Evolutionary conservation across 2,329 filamentous ascomycete genomes (phyloP).

Genomic region (Pseudogymnoascus sp.): DNA sequence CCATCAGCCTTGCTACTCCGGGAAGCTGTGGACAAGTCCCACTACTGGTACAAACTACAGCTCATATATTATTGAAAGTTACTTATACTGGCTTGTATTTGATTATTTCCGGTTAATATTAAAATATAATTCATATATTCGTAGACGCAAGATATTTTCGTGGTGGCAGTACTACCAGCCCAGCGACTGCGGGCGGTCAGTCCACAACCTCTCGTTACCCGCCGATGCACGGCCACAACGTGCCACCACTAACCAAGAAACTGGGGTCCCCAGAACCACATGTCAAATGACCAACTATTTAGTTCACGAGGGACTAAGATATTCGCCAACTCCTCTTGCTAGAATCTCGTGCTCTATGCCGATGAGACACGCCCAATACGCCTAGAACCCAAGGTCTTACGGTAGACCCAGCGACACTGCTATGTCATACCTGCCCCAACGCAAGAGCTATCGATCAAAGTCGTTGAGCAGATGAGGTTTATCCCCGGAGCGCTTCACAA

Average conservation of each 20-base stretch:
- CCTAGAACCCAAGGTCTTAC: constrained; percentile 8
- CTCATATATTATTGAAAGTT: neutral
- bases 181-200: neutral
- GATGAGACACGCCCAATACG: neutral
- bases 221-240: neutral
- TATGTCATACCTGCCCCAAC: constrained; percentile 9
- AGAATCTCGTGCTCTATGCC: constrained; percentile 1
- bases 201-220: neutral
- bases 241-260: constrained; percentile 3
- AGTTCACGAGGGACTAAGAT: neutral
- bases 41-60: neutral
- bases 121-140: neutral
- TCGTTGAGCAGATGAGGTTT: neutral
- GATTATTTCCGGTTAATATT: neutral
- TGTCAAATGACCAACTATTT: constrained; percentile 1
- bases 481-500: neutral
- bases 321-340: neutral
- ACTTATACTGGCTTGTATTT: neutral
- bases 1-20: neutral
- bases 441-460: neutral
- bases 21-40: neutral
- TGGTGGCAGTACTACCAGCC: neutral
- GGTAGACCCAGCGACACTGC: neutral
- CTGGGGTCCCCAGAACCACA: constrained; percentile 5
- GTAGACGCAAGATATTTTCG: neutral